Conservation (phyloP, 306 rosid genomes). For the Glycine latifolia region DNA sequence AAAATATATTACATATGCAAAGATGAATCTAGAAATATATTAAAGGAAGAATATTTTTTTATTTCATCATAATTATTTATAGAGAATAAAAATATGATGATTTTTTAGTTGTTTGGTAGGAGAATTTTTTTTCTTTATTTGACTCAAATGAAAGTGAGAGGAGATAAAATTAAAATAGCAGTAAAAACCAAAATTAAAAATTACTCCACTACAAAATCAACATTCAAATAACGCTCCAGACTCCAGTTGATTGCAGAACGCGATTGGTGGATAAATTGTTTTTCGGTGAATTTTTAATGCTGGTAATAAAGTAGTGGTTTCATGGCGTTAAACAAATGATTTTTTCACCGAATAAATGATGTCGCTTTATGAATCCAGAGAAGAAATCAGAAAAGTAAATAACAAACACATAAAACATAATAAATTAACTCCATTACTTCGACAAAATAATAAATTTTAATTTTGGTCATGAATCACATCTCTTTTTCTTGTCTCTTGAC, state of each 20-base stretch:
- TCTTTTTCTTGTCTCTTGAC: not conserved
- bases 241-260: not conserved
- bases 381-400: not conserved
- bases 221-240: not conserved
- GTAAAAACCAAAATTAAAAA: not conserved
- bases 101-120: too few relatives aligned
- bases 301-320: not conserved
- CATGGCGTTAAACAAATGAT: conserved; percentile 13
- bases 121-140: too few relatives aligned
- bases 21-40: too few relatives aligned
- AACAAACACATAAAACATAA: not conserved
- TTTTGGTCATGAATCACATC: not conserved
- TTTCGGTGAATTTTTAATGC: not conserved
- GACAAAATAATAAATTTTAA: not conserved
- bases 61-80: too few relatives aligned
- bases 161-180: not conserved
- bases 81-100: too few relatives aligned
- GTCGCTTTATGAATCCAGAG: not conserved
- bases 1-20: too few relatives aligned
- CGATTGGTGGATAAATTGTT: conserved; percentile 4
- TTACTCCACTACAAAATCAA: not conserved
- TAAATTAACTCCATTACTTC: not conserved
- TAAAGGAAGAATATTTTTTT: too few relatives aligned
- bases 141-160: too few relatives aligned
- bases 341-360: conserved; percentile 27